A percentile compares a stretch with the other conserved stretches of the same genome.
Evolutionary conservation across 306 rosid species (phyloP).

Genomic region (Abrus precatorius): DNA sequence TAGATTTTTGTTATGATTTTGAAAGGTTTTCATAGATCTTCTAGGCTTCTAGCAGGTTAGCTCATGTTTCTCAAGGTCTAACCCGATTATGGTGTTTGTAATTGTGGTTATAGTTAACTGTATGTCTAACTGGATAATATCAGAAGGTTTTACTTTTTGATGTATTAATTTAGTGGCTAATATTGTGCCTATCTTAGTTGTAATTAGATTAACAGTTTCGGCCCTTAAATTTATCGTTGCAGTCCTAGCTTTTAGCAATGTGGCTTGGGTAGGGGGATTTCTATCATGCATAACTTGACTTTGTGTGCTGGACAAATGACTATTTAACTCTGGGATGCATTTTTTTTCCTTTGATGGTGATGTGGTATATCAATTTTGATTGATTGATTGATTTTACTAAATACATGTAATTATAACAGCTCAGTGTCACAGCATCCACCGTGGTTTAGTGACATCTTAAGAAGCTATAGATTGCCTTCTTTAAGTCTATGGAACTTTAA

Average conservation of each 20-base stretch:
- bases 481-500: constrained; percentile 20
- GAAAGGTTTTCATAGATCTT: constrained; percentile 9
- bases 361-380: not conserved
- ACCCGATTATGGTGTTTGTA: constrained; percentile 21
- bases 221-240: not conserved
- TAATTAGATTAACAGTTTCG: not conserved
- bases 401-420: not conserved
- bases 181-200: constrained; percentile 15
- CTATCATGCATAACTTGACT: constrained; percentile 15
- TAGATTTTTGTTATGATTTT: constrained; percentile 14
- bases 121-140: not conserved
- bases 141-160: not conserved
- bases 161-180: too few species aligned
- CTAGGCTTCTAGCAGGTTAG: not conserved
- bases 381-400: constrained; percentile 4
- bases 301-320: constrained; percentile 10
- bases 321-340: constrained; percentile 6
- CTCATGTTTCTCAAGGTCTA: not conserved
- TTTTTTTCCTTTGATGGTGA: not conserved
- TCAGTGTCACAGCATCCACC: constrained; percentile 1
- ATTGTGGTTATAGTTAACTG: constrained; percentile 30
- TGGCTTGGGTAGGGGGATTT: constrained; percentile 44
- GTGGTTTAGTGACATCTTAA: constrained; percentile 11
- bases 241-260: constrained; percentile 4
- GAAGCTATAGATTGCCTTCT: constrained; percentile 1